Evolutionary conservation across 148 eudicot species (phyloP), one percentile per base, ranked within the genome.

Genomic region (Amaranthus hypochondriacus): DNA sequence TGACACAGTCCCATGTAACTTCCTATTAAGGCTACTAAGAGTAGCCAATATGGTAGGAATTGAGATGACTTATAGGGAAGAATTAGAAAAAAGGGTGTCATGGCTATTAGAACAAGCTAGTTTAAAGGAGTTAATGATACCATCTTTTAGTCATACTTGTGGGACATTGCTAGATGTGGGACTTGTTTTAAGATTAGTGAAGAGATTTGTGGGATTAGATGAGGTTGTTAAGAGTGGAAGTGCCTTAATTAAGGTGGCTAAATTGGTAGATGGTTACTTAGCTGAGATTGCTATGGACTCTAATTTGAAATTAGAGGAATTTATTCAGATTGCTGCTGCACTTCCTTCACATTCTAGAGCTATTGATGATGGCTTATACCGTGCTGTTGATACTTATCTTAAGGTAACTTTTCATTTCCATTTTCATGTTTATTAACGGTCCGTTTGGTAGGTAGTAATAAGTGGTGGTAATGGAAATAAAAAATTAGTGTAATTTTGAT

Each of bases 311-410:
- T 49, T 87, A 77, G 62, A 77, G 68, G 91, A 86, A 49, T 91
- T 93, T 66, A 68, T 86, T 15, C 91, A 75, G 11, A 89, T 93
- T 55, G 95, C 97, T 14, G 77, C 82, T 67, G 87, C 86, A 12
- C 79, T 91, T 6, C 97, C 98, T 10, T 67, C 79, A 42, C 92
- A 93, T 74, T 88, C 97, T 9, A 86, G 98, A 10, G 73, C 86
- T 3, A 68, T 66, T 0, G 91, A 91, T 76, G 98, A 93, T 80
- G 89, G 88, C 1, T 83, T 93, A 28, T 93, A 93, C 77, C 83
- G 95, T 0, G 97, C 98, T 59, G 83, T 93, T 67, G 98, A 93
- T 64, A 89, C 88, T 13, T 93, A 86, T 72, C 87, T 93, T 68
- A 91, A 91, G 86, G 98, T 89, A 87, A 74, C 15, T 7, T 65